Evolutionary conservation across 371 early-diverging fungal genomes (phyloP), one percentile per base, ranked within the genome.

Genomic region (Chytridiales sp.): DNA sequence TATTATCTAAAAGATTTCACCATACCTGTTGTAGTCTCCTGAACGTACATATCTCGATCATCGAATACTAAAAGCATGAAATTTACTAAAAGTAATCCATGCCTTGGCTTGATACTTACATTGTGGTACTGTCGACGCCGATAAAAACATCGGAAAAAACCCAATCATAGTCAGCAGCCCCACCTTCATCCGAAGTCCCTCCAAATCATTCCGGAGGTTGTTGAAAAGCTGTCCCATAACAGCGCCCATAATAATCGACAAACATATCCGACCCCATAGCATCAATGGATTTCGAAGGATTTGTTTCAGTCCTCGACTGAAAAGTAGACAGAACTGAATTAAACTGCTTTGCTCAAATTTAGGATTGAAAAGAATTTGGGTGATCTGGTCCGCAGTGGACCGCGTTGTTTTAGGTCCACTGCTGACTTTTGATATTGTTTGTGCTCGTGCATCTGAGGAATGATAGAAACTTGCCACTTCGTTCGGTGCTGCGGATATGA

Each of bases 121-220:
- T 34, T 61, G 61, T 5, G 61, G 61, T 4, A 61, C 24, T n/a
- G 61, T 54, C 8, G 61, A 53, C 15, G 44, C 53, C 22, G 61
- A 53, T 29, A 55, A 41, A 44, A 61, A 61, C n/a, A 32, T 31
- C 8, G 61, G 54, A 35, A 61, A 27, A 35, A 61, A 61, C 17
- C 51, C 50, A 31, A 51, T 5, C 5, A 34, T 38, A 30, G 35
- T n/a, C 30, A 38, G 36, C 11, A 51, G 22, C 22, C 35, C 51
- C 15, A 51, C 21, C 36, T 38, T 4, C 51, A 51, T 51, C 6
- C 51, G 5, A 31, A 51, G 38, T 22, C 36, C 38, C 51, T 51
- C 51, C 11, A 51, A 21, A 35, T 51, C 51, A 22, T 51, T 19
- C 13, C 51, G 36, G 31, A 51, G 51, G 4, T 51, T 9, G 4